These are phyloP conservation scores for Xerocomus tenax DNA, from an alignment of 1,284 basidiomycete species.

Conservation along the genomic window DNA sequence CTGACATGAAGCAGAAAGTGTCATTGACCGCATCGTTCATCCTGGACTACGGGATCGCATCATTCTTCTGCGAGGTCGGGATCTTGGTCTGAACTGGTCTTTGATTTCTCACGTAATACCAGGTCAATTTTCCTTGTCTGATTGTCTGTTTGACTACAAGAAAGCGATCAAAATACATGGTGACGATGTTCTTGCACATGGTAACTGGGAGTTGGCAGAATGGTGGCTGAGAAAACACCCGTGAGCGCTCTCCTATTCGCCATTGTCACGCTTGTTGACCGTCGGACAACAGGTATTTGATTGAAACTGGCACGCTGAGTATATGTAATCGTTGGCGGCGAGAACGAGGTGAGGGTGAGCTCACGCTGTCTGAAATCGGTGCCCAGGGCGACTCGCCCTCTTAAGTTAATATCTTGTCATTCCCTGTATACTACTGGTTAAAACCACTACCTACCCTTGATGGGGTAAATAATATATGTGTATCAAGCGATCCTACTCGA, in stretches of 20 bases:
- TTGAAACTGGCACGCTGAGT: conserved; percentile 55
- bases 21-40: conserved; percentile 83
- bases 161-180: conserved; percentile 68
- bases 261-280: conserved; percentile 1
- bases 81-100: conserved; percentile 19
- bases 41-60: conserved; percentile 82
- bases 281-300: conserved; percentile 48
- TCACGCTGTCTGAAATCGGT: conserved; percentile 49
- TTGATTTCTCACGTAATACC: conserved; percentile 31
- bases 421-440: conserved; percentile 14
- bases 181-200: conserved; percentile 79
- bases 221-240: conserved; percentile 69
- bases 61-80: conserved; percentile 70
- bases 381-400: conserved; percentile 37
- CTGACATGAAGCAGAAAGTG: conserved; percentile 49
- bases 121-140: conserved; percentile 72
- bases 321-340: conserved; percentile 70
- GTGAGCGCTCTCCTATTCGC: conserved; percentile 25
- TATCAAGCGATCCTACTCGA: not conserved
- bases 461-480: conserved; percentile 10
- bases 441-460: conserved; percentile 1
- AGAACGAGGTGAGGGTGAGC: conserved; percentile 62
- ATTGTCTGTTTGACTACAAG: conserved; percentile 66
- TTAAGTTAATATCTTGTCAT: conserved; percentile 14
- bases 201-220: conserved; percentile 83